Conservation (phyloP, 495 filamentous ascomycete genomes). For the Neurospora discreta region DNA sequence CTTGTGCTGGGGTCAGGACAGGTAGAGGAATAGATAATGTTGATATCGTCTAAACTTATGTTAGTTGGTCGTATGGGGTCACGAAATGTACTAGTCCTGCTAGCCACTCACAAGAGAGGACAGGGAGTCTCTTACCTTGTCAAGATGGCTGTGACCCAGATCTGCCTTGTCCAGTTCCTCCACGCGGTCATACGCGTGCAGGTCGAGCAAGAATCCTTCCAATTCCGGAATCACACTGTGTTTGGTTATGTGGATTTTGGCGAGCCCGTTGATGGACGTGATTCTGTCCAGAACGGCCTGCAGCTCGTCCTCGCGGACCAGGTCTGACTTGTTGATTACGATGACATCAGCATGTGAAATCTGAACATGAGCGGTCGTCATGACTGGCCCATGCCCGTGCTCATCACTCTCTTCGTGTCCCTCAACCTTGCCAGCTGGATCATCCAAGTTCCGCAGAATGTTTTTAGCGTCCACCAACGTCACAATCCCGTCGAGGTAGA, state of each 20-base stretch:
- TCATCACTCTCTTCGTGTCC: slow-evolving; percentile 41
- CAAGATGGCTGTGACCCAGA: slow-evolving; percentile 70
- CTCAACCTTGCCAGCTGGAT: slow-evolving; percentile 51
- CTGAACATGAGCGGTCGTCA: slow-evolving; percentile 90
- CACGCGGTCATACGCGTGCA: slow-evolving; percentile 86
- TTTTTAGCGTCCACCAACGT: slow-evolving; percentile 95
- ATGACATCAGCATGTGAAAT: slow-evolving; percentile 97
- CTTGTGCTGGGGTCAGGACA: slow-evolving; percentile 36
- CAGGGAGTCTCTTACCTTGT: slow-evolving; percentile 48
- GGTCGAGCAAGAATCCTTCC: slow-evolving; percentile 74
- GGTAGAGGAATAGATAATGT: slow-evolving; percentile 62
- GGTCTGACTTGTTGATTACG: slow-evolving; percentile 87
- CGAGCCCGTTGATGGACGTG: slow-evolving; percentile 76
- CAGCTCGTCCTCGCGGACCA: slow-evolving; percentile 63
- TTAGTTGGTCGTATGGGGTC: background rate
- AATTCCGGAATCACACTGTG: slow-evolving; percentile 70
- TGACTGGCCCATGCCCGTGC: slow-evolving; percentile 40
- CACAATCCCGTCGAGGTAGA: slow-evolving; percentile 94
- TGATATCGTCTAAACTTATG: slow-evolving; percentile 62
- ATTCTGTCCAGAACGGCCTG: slow-evolving; percentile 54
- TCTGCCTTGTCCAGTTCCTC: slow-evolving; percentile 50
- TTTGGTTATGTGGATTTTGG: slow-evolving; percentile 70
- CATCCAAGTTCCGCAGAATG: slow-evolving; percentile 67
- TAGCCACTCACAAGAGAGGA: background rate
- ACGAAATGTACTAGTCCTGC: background rate